phyloP scores from a whole-genome alignment of 75 land plant genomes.

The Selaginella tamariscina region DNA sequence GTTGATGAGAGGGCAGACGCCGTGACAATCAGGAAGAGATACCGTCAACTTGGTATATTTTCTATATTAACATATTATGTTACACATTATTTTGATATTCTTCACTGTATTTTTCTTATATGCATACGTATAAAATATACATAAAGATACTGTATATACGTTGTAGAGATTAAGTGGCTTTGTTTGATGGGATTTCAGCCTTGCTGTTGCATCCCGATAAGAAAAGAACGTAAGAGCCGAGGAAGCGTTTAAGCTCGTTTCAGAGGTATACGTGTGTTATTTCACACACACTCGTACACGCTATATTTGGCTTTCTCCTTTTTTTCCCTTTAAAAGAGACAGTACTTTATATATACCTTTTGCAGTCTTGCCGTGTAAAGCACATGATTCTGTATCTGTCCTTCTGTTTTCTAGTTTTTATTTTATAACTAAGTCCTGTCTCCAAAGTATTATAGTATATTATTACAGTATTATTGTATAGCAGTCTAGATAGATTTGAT shows the following conservation, averaged over 20 bases:
- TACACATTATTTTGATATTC: not conserved
- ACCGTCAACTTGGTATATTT: slow-evolving; percentile 51
- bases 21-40: slow-evolving; percentile 41
- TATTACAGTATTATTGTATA: no score
- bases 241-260: slow-evolving; percentile 70
- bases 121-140: slow-evolving; percentile 5
- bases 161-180: not conserved
- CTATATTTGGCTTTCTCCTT: no score
- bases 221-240: slow-evolving; percentile 68
- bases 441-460: no score
- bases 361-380: no score
- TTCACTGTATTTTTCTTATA: not conserved
- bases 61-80: not conserved
- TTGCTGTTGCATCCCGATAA: slow-evolving; percentile 83
- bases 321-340: no score
- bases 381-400: no score
- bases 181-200: slow-evolving; percentile 34
- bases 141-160: not conserved
- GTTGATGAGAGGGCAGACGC: slow-evolving; percentile 44
- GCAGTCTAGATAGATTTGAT: no score
- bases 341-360: no score
- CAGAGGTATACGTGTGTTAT: no score
- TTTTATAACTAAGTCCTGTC: no score
- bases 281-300: no score
- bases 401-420: no score